Evolutionary conservation across 2,329 filamentous ascomycete species (phyloP).

Genomic region (Xylariaceae sp.): DNA sequence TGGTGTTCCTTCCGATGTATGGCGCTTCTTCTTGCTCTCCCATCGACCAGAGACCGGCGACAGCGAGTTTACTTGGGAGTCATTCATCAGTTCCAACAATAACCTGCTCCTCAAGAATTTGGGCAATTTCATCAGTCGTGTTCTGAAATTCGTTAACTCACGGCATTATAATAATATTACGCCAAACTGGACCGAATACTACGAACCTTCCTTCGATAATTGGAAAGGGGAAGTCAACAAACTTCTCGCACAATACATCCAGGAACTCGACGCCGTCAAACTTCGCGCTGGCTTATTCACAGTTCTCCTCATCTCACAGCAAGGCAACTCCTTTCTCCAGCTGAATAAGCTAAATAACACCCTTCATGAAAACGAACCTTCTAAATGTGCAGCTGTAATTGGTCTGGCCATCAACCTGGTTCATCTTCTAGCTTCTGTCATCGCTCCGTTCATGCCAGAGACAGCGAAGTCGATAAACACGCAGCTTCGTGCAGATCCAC

Average conservation of each 20-base stretch:
- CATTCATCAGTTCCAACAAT: slow-evolving; percentile 23
- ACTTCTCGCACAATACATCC: slow-evolving; percentile 24
- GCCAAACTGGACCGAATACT: slow-evolving; percentile 20
- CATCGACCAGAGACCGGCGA: slow-evolving; percentile 23
- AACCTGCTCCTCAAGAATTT: slow-evolving; percentile 24
- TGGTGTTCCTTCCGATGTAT: slow-evolving; percentile 23
- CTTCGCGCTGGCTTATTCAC: slow-evolving; percentile 22
- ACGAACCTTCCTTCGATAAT: slow-evolving; percentile 14
- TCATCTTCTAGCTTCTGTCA: slow-evolving; percentile 20
- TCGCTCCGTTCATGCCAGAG: slow-evolving; percentile 24
- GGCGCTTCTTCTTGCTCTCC: slow-evolving; percentile 21
- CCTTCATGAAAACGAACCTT: slow-evolving; percentile 17
- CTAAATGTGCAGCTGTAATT: slow-evolving; percentile 25
- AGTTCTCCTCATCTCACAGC: slow-evolving; percentile 21
- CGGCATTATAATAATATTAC: slow-evolving; percentile 18
- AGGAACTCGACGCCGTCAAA: slow-evolving; percentile 23
- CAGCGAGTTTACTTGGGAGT: slow-evolving; percentile 25
- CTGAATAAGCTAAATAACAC: slow-evolving; percentile 19
- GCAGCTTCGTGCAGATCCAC: slow-evolving; percentile 19
- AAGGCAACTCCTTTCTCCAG: slow-evolving; percentile 23
- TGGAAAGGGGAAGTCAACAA: slow-evolving; percentile 15
- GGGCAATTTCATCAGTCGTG: slow-evolving; percentile 21
- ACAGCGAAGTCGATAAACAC: slow-evolving; percentile 21
- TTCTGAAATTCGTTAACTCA: slow-evolving; percentile 25
- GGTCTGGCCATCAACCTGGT: slow-evolving; percentile 25